Base-by-base conservation (phyloP, 2,329 filamentous ascomycete species). In the Arthrocladium fulminans region DNA sequence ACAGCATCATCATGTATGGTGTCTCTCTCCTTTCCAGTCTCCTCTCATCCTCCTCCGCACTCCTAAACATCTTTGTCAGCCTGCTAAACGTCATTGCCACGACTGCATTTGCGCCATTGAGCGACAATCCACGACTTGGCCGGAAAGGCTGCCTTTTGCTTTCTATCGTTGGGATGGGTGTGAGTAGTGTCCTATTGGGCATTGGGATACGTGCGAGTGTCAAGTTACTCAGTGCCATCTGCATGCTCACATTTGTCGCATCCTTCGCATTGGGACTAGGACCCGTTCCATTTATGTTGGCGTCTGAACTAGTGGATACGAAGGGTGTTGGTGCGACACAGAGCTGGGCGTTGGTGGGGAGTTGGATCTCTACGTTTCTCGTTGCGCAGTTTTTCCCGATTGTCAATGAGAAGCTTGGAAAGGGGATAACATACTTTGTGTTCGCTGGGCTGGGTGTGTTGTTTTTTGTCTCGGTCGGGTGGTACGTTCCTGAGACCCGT, bases 1-100 rank as follows among this genome's bases (percentile, higher is more conserved):
- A 98, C 75, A 90, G 84, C 50, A 90, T 97, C 61, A 84, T 97
- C 67, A 96, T 98, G 29, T 98, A 98, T 67, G 94, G 89, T 2
- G 92, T 97, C 4, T 88, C 86, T 0, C 80, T 98, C 1, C 77
- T 98, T 12, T 80, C 84, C 25, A 81, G 81, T 54, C 76, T 97
- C 1, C 77, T 98, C 0, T 84, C 87, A 2, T 79, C 88, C 40
- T 88, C 82, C 53, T 90, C 89, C 0, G 84, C 84, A 0, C 70
- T 94, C 1, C 75, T 98, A 45, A 94, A 90, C 47, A 90, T 97
- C 51, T 69, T 86, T 47, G 88, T 97, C 51, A 95, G 88, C 0
- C 75, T 81, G 10, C 78, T 95, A 62, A 97, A 97, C 67, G 79
- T 98, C 29, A 60, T 87, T 58, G 86, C 86, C 44, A 97, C 92